Evolutionary conservation across 257 asterid species (phyloP), one percentile per base, ranked within the genome.

Genomic region (Ajuga chamaepitys): DNA sequence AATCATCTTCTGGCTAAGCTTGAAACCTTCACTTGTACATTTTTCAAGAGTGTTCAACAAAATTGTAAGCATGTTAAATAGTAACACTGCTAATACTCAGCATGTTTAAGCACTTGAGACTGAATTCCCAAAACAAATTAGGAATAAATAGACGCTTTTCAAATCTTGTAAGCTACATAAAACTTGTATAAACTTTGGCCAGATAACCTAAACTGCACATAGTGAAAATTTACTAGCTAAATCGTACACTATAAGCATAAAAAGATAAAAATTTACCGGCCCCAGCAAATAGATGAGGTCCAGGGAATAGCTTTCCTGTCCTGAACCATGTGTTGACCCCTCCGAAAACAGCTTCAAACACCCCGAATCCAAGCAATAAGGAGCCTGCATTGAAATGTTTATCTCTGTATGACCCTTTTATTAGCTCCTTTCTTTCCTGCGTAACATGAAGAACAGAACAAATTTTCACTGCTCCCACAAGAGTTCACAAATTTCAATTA

Each of bases 211-310:
- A n/a, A 13, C 38, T 13, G 59, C 41, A 12, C 7, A 25, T 42
- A 24, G 46, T 9, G 41, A 25, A 28, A 14, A 44, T 22, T 3
- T 20, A 21, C 4, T 34, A 40, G 32, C 30, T 41, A 24, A 3
- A 24, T 6, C 5, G 34, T 56, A 44, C 8, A 50, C 20, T 32
- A 5, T 13, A 21, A 2, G 16, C 4, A 24, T 26, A 46, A 9
- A 18, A 4, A 24, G 21, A 25, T 2, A 14, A 21, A 8, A 55
- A 9, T 69, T 34, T 77, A 89, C 97, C 94, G 78, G 99, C 86
- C 28, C 99, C 97, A 9, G 89, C 89, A 79, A 67, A 93, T 42
- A 93, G 81, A 80, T 93, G 99, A 75, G 99, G 99, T 52, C 97
- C 97, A 5, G 99, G 99, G 68, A 93, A 89, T 26, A 93, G 88